A percentile compares a stretch with the other conserved stretches of the same genome.
phyloP scores from a whole-genome alignment of 495 filamentous ascomycete genomes.

The Extremus antarcticus region DNA sequence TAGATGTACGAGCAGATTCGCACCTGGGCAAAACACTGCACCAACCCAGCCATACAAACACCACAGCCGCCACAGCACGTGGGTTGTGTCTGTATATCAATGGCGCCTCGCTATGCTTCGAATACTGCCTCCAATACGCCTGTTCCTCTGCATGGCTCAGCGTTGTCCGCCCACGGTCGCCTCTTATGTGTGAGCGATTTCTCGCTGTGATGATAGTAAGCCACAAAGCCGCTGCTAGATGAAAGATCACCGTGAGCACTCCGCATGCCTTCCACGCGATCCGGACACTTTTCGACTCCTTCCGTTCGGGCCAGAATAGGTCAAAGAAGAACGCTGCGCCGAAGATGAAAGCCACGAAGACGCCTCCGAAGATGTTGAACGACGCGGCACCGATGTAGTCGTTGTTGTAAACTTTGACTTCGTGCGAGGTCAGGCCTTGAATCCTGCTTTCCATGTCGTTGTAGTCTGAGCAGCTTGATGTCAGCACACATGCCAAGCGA shows the following conservation, averaged over 20 bases:
- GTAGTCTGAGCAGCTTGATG: no score
- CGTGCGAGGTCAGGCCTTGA: constrained; percentile 19
- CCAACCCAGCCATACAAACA: constrained; percentile 35
- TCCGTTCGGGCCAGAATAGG: constrained; percentile 42
- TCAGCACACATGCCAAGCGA: no score
- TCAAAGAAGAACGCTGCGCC: constrained; percentile 46
- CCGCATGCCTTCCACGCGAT: constrained; percentile 40
- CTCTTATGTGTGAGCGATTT: constrained; percentile 28
- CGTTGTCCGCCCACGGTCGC: constrained; percentile 13
- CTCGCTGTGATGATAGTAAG: constrained; percentile 38
- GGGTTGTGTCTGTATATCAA: constrained; percentile 32
- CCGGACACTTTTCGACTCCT: constrained; percentile 34
- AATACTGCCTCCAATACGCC: constrained; percentile 13
- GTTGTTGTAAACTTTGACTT: constrained; percentile 35
- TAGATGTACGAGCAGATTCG: neutral
- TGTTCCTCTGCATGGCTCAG: constrained; percentile 17
- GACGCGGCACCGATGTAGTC: constrained; percentile 38
- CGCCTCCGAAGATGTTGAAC: constrained; percentile 44
- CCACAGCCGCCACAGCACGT: constrained; percentile 33
- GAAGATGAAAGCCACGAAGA: constrained; percentile 44
- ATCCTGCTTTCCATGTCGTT: constrained; percentile 37
- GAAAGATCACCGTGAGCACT: constrained; percentile 33
- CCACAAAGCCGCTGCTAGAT: constrained; percentile 32
- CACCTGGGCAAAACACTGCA: constrained; percentile 8
- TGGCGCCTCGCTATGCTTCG: constrained; percentile 23